Conservation (phyloP, 129 eudicot genomes). For the Gnaphalium uliginosum region DNA sequence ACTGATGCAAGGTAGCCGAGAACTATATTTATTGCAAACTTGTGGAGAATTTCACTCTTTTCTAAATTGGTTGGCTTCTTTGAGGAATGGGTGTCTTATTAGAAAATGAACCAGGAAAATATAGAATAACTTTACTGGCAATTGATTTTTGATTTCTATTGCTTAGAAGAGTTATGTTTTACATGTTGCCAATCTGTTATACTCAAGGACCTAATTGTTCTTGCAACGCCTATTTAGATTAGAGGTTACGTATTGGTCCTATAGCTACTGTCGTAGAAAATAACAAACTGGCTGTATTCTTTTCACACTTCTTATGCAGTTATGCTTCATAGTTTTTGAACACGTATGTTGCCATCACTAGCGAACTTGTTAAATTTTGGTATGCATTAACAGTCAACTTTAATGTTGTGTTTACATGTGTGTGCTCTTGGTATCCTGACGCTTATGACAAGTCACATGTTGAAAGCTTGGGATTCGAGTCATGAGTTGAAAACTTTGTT, state of each 20-base stretch:
- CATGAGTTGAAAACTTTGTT: neutral
- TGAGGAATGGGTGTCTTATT: too few species aligned
- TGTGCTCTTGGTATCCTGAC: neutral
- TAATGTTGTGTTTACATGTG: neutral
- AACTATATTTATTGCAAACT: neutral
- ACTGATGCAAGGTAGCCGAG: slow-evolving; percentile 76
- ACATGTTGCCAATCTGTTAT: neutral
- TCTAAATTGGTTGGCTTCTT: too few species aligned
- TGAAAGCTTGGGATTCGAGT: neutral
- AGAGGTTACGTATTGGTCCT: neutral
- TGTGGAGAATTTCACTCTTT: neutral
- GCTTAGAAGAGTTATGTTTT: neutral
- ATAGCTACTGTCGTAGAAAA: neutral
- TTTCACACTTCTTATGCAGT: too few species aligned
- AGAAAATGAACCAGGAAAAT: too few species aligned
- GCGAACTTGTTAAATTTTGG: neutral
- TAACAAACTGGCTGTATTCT: too few species aligned
- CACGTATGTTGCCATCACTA: neutral
- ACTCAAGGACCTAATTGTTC: neutral
- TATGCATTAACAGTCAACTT: neutral
- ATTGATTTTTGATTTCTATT: too few species aligned
- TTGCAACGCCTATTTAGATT: neutral
- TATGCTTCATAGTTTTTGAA: too few species aligned
- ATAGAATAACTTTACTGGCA: too few species aligned
- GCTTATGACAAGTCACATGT: neutral